Base-by-base conservation (phyloP, 2,329 filamentous ascomycete genomes). In the Claviceps paspali region DNA sequence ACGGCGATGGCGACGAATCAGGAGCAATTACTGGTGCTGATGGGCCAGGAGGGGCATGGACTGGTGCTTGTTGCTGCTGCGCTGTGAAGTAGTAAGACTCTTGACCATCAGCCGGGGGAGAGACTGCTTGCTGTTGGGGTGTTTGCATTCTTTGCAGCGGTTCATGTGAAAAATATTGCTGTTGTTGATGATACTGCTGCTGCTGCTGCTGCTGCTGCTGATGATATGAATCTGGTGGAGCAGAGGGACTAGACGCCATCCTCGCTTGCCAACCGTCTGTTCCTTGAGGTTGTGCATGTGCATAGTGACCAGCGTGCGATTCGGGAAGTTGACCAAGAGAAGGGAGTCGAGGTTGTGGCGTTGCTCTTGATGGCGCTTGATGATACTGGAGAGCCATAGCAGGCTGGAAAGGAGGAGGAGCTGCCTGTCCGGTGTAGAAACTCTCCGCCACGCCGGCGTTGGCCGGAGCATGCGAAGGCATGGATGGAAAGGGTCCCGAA, bases 401-500 rank as follows among this genome's bases (percentile, higher is more conserved):
- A 22, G 24, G 26, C 19, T 37, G 40, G 29, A 41, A 42, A 31
- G 21, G 68, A 27, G 63, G 61, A 11, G 55, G 63, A n/a, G 27
- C n/a, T 29, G 71, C 62, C 46, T 78, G 80, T 26, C 75, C 74
- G 11, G 76, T 82, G 55, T 95, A 95, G 55, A 82, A 95, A 56
- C 68, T 88, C 53, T 95, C 87, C 8, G 77, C 76, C 1, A 69
- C 70, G 9, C 67, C 65, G 19, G 62, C 56, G 43, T 61, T 59
- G 31, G 50, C 59, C 10, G 68, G 57, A 9, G 64, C 57, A 41
- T 68, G 67, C 6, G 72, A 58, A 18, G 76, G 66, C 38, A 92
- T 69, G 4, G 74, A 72, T 8, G 85, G 80, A 53, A 94, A 94
- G 11, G 82, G 69, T 36, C 67, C 71, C 5, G 72, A 56, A 8